These are phyloP conservation scores for Kuraishia floccosa DNA, from an alignment of 805 yeast species.

Conservation along the genomic window DNA sequence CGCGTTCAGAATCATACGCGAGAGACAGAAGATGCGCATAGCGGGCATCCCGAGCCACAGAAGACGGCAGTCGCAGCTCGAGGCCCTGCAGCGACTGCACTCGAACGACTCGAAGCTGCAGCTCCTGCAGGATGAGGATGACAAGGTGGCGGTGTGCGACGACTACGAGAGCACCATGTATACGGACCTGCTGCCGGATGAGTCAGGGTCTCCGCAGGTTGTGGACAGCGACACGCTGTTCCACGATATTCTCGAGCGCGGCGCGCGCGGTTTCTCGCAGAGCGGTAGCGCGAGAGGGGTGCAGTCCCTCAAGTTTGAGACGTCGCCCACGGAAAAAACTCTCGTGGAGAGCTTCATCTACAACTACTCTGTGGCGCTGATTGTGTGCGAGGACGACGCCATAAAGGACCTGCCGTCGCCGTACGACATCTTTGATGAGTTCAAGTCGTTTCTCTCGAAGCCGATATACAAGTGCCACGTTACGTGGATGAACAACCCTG, in stretches of 20 bases:
- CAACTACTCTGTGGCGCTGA: conserved; percentile 25
- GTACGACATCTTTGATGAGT: conserved; percentile 19
- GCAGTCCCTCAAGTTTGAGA: not conserved
- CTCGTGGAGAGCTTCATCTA: conserved; percentile 32
- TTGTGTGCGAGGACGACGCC: conserved; percentile 18
- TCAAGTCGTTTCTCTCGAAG: conserved; percentile 15
- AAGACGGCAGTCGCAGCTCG: conserved; percentile 1
- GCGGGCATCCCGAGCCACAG: conserved; percentile 3
- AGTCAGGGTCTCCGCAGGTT: no score
- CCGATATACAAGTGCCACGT: conserved; percentile 1
- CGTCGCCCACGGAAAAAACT: conserved; percentile 19
- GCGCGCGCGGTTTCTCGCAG: no score
- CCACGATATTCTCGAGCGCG: conserved; percentile 1
- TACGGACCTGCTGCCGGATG: not conserved
- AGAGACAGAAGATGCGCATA: conserved; percentile 11
- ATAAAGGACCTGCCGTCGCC: conserved; percentile 26
- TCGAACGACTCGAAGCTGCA: not conserved
- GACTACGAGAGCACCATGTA: not conserved
- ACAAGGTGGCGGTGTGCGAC: not conserved
- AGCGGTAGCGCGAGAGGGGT: not conserved
- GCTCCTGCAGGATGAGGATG: not conserved
- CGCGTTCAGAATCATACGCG: conserved; percentile 22
- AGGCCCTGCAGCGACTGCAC: not conserved
- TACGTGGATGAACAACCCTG: conserved; percentile 29
- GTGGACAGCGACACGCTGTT: conserved; percentile 1